A percentile compares a stretch with the other conserved stretches of the same genome.
Conservation (phyloP, 345 rosid species). For the Aquilaria malaccensis region DNA sequence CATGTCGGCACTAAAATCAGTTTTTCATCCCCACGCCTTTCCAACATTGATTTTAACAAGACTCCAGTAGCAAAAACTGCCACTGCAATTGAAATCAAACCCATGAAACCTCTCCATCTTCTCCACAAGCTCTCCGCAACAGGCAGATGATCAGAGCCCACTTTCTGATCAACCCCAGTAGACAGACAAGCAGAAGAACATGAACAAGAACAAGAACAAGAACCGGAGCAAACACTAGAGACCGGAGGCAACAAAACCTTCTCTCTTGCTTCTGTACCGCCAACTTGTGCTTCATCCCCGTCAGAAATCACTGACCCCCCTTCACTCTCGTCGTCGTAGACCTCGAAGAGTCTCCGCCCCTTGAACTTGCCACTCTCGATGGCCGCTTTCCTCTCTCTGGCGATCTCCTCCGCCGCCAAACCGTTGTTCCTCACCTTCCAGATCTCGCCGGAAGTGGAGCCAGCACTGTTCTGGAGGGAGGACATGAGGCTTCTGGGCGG, state of each 20-base stretch:
- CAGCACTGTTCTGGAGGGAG: slow-evolving; percentile 30
- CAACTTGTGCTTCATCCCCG: slow-evolving; percentile 8
- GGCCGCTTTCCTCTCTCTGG: slow-evolving; percentile 37
- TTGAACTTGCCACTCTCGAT: slow-evolving; percentile 32
- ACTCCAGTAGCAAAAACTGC: slow-evolving; percentile 10
- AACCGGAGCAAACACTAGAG: background rate
- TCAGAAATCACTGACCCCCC: slow-evolving; percentile 20
- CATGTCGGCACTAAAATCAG: slow-evolving; percentile 34
- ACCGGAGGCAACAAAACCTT: background rate
- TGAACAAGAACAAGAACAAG: background rate
- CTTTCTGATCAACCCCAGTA: slow-evolving; percentile 2
- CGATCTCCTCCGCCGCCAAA: slow-evolving; percentile 24
- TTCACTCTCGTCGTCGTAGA: slow-evolving; percentile 13
- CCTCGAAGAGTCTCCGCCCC: slow-evolving; percentile 32
- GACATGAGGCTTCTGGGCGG: slow-evolving; percentile 49
- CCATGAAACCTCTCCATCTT: slow-evolving; percentile 2
- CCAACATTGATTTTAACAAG: slow-evolving; percentile 9
- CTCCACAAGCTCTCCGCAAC: background rate
- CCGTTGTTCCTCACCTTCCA: slow-evolving; percentile 41
- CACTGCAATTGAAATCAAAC: slow-evolving; percentile 14
- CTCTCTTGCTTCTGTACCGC: background rate
- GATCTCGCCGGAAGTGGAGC: slow-evolving; percentile 8
- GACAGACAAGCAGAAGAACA: slow-evolving; percentile 4
- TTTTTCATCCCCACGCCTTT: slow-evolving; percentile 9
- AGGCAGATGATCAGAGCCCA: background rate